Base-by-base conservation (phyloP, 352 stramenopile genomes). In the Globisporangium heterothallicum region DNA sequence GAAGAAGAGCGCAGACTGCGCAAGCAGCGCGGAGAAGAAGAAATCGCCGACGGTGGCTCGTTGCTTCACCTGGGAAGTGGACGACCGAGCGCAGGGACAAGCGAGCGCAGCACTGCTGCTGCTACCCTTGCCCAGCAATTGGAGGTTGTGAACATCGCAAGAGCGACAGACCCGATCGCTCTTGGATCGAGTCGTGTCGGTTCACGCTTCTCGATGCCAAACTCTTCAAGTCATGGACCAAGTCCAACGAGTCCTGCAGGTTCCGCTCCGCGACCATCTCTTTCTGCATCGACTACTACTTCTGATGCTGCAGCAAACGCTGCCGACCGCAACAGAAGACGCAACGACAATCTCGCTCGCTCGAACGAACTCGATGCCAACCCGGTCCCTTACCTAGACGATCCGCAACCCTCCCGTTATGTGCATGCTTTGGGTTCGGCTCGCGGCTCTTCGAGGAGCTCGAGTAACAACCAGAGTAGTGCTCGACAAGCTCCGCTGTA, bases 1-100 rank as follows among this genome's bases (percentile, higher is more conserved):
- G 62, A 76, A 42, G 63, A 57, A 0, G 68, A 76, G 38, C 60
- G 68, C 1, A 52, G 59, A 1, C 8, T 27, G 12, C 43, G 57
- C 26, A 41, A 58, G 38, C 36, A 29, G 29, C 25, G 49, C 10
- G 41, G 49, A 49, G 49, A 56, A 56, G 49, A 56, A 16, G n/a
- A n/a, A n/a, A n/a, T n/a, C n/a, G n/a, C n/a, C n/a, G n/a, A n/a
- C n/a, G n/a, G n/a, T n/a, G n/a, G n/a, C n/a, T n/a, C n/a, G n/a
- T n/a, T n/a, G n/a, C n/a, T n/a, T n/a, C n/a, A n/a, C n/a, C n/a
- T n/a, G n/a, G n/a, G n/a, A n/a, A n/a, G n/a, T n/a, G n/a, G n/a
- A n/a, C n/a, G n/a, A n/a, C n/a, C n/a, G n/a, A n/a, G n/a, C n/a
- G n/a, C n/a, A n/a, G n/a, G n/a, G n/a, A n/a, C n/a, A n/a, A n/a